Evolutionary conservation across 345 rosid species (phyloP).

Genomic region (Trapa incisa): DNA sequence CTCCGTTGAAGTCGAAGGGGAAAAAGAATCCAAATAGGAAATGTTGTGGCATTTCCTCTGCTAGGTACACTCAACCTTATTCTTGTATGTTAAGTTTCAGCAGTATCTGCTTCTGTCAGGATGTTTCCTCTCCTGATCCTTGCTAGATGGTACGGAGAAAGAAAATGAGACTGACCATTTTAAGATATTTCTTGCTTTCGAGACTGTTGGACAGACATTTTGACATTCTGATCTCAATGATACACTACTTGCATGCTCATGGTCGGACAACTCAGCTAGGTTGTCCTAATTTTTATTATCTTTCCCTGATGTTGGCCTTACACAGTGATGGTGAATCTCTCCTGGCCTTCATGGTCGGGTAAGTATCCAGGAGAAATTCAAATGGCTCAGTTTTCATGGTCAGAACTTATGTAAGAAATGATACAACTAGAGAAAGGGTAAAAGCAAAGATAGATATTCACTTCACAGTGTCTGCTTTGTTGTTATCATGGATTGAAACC

Average conservation of each 20-base stretch:
- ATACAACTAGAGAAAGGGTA: too few relatives aligned
- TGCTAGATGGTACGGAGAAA: background rate
- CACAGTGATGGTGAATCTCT: too few relatives aligned
- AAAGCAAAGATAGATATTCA: too few relatives aligned
- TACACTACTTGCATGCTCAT: background rate
- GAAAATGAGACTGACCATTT: background rate
- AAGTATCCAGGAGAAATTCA: too few relatives aligned
- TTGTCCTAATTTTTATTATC: background rate
- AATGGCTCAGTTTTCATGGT: too few relatives aligned
- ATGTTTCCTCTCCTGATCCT: background rate
- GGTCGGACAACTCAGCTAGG: background rate
- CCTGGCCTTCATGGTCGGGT: too few relatives aligned
- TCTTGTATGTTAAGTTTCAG: background rate
- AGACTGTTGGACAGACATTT: background rate
- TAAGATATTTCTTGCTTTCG: background rate
- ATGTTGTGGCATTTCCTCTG: background rate
- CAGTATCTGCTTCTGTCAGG: background rate
- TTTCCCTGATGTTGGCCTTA: too few relatives aligned
- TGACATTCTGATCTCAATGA: background rate
- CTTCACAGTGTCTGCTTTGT: background rate
- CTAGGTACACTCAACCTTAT: background rate
- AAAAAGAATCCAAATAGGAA: conserved; percentile 11
- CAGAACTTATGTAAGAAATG: too few relatives aligned
- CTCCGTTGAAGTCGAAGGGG: conserved; percentile 13
- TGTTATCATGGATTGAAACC: background rate